These are phyloP conservation scores for Russula virescens DNA, from an alignment of 768 basidiomycete species.

Conservation along the genomic window DNA sequence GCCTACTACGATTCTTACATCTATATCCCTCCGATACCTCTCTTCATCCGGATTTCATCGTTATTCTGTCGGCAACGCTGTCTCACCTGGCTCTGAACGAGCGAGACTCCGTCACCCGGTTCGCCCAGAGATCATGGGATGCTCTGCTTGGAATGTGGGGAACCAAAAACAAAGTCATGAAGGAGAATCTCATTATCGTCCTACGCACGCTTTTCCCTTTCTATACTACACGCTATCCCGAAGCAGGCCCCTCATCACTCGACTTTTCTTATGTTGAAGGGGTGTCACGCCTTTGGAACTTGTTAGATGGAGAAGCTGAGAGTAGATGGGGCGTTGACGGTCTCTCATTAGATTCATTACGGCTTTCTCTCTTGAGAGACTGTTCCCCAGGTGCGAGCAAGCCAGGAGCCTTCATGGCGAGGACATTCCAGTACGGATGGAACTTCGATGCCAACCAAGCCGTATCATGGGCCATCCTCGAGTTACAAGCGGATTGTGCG, in stretches of 20 bases:
- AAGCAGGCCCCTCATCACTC: conserved; percentile 24
- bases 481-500: conserved; percentile 76
- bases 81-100: conserved; percentile 75
- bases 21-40: conserved; percentile 69
- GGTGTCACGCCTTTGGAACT: conserved; percentile 47
- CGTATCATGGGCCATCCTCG: conserved; percentile 70
- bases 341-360: conserved; percentile 58
- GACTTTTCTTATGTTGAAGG: conserved; percentile 42
- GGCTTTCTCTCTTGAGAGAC: conserved; percentile 43
- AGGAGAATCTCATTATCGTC: conserved; percentile 75
- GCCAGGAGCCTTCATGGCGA: conserved; percentile 48
- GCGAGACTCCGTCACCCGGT: conserved; percentile 48
- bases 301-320: conserved; percentile 57
- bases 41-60: conserved; percentile 69
- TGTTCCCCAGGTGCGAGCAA: conserved; percentile 9
- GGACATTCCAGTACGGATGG: conserved; percentile 67
- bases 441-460: conserved; percentile 67
- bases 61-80: conserved; percentile 61
- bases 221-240: conserved; percentile 36
- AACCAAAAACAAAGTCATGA: conserved; percentile 67
- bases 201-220: conserved; percentile 71
- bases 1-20: conserved; percentile 57
- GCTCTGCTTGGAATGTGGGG: conserved; percentile 66
- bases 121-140: conserved; percentile 61
- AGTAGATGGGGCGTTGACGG: conserved; percentile 59